Conservation (phyloP, 495 filamentous ascomycete species). For the Penicillium cataractarum region DNA sequence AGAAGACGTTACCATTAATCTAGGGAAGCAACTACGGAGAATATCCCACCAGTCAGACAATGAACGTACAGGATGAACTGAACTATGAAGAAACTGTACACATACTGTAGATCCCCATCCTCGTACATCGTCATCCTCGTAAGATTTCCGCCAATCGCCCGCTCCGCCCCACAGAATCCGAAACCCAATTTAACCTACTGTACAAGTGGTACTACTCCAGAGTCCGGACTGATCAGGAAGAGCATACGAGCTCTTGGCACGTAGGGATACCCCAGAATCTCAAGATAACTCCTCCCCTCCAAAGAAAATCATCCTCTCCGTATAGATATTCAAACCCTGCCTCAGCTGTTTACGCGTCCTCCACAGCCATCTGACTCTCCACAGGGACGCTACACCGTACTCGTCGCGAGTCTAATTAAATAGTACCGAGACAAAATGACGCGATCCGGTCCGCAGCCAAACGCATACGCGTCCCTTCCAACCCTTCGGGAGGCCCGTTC, state of each 20-base stretch:
- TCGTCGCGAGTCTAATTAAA: slow-evolving; percentile 1
- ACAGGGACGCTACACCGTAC: neutral
- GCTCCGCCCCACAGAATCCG: neutral
- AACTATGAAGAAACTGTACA: too few relatives aligned
- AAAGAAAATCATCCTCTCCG: neutral
- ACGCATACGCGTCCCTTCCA: neutral
- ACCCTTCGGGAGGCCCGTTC: neutral
- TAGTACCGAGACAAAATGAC: neutral
- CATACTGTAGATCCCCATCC: neutral
- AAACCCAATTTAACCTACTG: neutral
- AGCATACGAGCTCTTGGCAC: slow-evolving; percentile 1
- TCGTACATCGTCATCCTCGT: neutral
- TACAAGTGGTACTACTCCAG: neutral
- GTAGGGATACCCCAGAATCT: neutral
- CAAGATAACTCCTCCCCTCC: neutral
- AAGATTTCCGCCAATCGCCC: neutral
- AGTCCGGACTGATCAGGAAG: neutral
- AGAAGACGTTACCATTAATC: neutral
- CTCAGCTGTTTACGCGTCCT: neutral
- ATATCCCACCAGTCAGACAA: neutral
- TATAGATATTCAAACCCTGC: neutral
- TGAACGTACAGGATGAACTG: too few relatives aligned
- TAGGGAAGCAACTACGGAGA: neutral
- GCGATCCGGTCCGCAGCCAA: neutral
- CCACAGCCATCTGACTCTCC: neutral